phyloP scores from a whole-genome alignment of 2,329 filamentous ascomycete species.

The Neodidymelliopsis sp. region DNA sequence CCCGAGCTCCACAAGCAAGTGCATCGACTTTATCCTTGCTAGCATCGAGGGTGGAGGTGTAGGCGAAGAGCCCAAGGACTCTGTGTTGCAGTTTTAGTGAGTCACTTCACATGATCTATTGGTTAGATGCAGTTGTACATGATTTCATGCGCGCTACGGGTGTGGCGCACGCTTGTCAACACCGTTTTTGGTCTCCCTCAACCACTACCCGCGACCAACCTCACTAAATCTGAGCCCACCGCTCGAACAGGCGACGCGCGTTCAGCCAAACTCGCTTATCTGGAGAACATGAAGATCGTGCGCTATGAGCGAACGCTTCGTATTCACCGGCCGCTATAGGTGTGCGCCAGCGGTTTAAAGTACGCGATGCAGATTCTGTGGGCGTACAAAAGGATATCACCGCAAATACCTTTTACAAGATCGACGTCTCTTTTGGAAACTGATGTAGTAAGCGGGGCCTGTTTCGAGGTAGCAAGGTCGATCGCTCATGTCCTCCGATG shows the following conservation, averaged over 20 bases:
- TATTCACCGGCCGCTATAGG: neutral
- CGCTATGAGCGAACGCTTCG: neutral
- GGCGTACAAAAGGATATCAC: neutral
- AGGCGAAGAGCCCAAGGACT: neutral
- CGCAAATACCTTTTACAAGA: neutral
- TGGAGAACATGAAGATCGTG: neutral
- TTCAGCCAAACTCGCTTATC: neutral
- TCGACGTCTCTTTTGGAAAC: neutral
- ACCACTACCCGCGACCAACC: neutral
- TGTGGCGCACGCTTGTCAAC: neutral
- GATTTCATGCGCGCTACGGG: slow-evolving; percentile 1
- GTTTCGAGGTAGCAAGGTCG: too few species aligned
- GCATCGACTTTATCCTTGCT: slow-evolving; percentile 44
- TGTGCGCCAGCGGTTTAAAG: neutral
- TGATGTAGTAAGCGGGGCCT: neutral
- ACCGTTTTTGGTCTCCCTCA: neutral
- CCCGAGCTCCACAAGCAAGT: slow-evolving; percentile 49
- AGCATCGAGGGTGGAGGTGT: slow-evolving; percentile 27
- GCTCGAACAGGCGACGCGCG: neutral
- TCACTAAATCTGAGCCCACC: neutral
- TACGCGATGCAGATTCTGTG: neutral
- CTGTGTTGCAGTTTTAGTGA: neutral
- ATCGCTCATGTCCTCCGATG: too few species aligned
- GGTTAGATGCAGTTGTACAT: neutral
- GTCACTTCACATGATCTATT: neutral